phyloP scores from a whole-genome alignment of 495 filamentous ascomycete species.

The Hamigera avellanea region DNA sequence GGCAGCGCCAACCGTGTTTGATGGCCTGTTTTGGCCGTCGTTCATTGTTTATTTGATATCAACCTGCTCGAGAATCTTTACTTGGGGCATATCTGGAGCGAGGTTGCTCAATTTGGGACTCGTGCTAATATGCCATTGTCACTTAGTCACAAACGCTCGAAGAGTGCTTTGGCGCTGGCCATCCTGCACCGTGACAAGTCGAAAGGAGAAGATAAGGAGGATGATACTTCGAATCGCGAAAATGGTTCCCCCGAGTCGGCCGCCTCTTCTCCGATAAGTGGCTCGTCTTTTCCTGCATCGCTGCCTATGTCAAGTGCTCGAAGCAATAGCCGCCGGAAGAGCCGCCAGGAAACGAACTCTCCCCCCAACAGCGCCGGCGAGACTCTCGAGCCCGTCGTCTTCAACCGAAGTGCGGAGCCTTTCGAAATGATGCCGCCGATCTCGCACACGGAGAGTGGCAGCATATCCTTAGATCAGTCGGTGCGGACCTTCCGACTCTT shows the following conservation, averaged over 20 bases:
- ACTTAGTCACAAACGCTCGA: constrained; percentile 42
- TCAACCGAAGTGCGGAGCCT: constrained; percentile 18
- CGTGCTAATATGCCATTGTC: constrained; percentile 17
- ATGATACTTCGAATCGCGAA: constrained; percentile 16
- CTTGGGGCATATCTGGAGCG: no score
- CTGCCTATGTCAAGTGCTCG: constrained; percentile 15
- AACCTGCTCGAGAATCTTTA: no score
- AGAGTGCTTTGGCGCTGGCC: constrained; percentile 39
- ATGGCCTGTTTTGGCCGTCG: no score
- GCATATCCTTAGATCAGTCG: constrained; percentile 75
- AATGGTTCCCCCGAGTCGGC: constrained; percentile 19
- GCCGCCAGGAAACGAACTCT: constrained; percentile 14
- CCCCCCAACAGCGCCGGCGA: constrained; percentile 15
- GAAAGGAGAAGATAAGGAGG: constrained; percentile 21
- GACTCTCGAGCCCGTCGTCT: constrained; percentile 14
- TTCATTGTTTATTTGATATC: no score
- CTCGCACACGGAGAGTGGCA: constrained; percentile 18
- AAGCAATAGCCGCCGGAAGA: constrained; percentile 21
- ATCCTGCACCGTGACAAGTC: constrained; percentile 41
- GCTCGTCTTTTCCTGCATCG: constrained; percentile 7
- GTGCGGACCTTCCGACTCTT: constrained; percentile 90
- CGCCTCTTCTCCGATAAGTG: constrained; percentile 17
- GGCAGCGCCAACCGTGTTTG: no score
- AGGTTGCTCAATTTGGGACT: neutral
- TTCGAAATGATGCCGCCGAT: constrained; percentile 22